Base-by-base conservation (phyloP, 495 filamentous ascomycete species). In the Aspergillus sclerotiicarbonarius region DNA sequence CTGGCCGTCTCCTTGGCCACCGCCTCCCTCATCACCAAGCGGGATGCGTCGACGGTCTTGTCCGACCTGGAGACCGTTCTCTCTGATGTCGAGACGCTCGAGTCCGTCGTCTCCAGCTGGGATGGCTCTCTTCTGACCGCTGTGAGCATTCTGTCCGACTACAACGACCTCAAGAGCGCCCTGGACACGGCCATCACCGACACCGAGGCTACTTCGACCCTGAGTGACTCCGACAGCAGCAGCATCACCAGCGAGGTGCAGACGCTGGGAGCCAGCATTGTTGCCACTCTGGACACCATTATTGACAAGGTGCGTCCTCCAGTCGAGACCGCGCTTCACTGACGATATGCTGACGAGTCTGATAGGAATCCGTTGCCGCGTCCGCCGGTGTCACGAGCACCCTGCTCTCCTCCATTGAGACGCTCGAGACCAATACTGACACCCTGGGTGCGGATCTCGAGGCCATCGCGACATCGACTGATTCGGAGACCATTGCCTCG, bases 161-260 rank as follows among this genome's bases (percentile, higher is more conserved):
- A 46, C 16, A 46, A 46, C 44, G 8, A 7, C 7, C 18, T 46
- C 44, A 46, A 46, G 18, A 46, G 44, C 16, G 44, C 44, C 44
- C 44, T 46, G 44, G 44, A 46, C 44, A 46, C 44, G 9, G 44
- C 44, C 44, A 46, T 46, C 44, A 46, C 44, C 44, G 44, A 46
- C 44, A 46, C 44, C 18, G 18, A 8, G 44, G 44, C 44, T 1
- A 21, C 44, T 16, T 46, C 44, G 16, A 21, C 44, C 6, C 25
- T 46, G 8, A 46, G 44, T 21, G 25, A 18, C 44, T 20, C 44
- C 1, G 44, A 46, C 7, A 46, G 44, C 44, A 20, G 18, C 18
- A 46, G 44, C 44, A 46, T 46, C 44, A 46, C 44, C 7, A 20
- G 18, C 18, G 44, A 46, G 44, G 44, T 46, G n/a, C 25, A 18